phyloP scores from a whole-genome alignment of 768 basidiomycete genomes.

The Suillus subalutaceus region DNA sequence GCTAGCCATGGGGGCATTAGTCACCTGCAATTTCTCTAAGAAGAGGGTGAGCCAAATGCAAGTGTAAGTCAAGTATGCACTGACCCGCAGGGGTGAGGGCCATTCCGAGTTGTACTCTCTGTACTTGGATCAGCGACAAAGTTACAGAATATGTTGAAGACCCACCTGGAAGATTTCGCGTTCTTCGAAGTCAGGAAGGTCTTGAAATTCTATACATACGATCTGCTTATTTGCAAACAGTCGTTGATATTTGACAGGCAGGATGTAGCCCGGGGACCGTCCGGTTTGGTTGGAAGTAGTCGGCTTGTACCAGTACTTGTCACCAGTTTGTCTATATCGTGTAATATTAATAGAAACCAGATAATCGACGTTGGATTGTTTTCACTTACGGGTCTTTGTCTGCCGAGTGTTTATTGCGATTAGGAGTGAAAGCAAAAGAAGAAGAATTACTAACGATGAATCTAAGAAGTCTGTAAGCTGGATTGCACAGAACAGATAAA shows the following conservation, averaged over 20 bases:
- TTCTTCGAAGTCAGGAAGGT: constrained; percentile 57
- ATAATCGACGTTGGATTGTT: background rate
- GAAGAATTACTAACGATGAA: constrained; percentile 49
- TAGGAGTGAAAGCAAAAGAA: background rate
- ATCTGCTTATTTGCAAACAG: constrained; percentile 75
- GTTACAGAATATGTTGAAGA: background rate
- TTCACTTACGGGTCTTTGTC: constrained; percentile 49
- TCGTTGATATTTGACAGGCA: constrained; percentile 59
- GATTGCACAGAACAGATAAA: constrained; percentile 7
- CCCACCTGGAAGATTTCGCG: constrained; percentile 74
- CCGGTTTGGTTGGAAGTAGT: constrained; percentile 9
- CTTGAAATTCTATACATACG: constrained; percentile 78
- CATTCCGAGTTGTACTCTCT: constrained; percentile 82
- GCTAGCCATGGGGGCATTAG: constrained; percentile 54
- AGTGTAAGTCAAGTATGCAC: constrained; percentile 12
- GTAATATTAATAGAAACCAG: background rate
- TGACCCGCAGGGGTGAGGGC: constrained; percentile 71
- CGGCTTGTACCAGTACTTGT: constrained; percentile 57
- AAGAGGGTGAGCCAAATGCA: background rate
- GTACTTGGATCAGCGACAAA: background rate
- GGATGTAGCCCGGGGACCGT: constrained; percentile 33
- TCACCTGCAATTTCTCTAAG: constrained; percentile 69
- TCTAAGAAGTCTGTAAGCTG: constrained; percentile 37
- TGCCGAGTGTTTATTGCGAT: constrained; percentile 17
- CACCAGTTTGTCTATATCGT: constrained; percentile 23